Evolutionary conservation across 202 grass and related monocot genomes (phyloP), one percentile per base, ranked within the genome.

Genomic region (Zoysia matrella): DNA sequence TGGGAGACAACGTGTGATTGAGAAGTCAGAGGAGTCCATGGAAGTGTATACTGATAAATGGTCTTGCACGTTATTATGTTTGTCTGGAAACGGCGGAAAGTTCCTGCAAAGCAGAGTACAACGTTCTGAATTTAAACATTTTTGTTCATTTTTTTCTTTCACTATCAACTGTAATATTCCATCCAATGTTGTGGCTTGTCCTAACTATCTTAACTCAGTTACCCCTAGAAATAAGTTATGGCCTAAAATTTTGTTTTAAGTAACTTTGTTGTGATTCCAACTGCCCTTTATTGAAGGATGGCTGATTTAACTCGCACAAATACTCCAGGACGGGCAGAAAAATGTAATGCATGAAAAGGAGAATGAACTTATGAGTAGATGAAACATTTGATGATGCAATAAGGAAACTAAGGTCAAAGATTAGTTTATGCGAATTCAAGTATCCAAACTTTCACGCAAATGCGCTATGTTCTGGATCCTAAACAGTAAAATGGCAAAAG

Each of bases 31-130:
- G 54, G 88, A 83, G 79, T 83, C 87, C 77, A 86, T 52, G 36
- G 84, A 74, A 78, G 86, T 83, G 52, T 75, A 85, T 74, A 88
- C 87, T 69, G 87, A 91, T 39, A 86, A 81, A 71, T 78, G 82
- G 58, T 88, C 44, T 5, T 76, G 16, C 11, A 54, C 46, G 43
- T 64, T 87, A 12, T 87, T 85, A 9, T 87, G 52, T 77, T 97
- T 90, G 63, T 78, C 84, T 30, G 22, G 22, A 30, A 30, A 30
- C 22, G 22, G 22, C 54, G 78, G 60, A 36, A 87, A 71, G 54
- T 85, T 76, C 81, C 94, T 97, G 88, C 86, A 92, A 73, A 71
- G 8, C 40, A 81, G 39, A 57, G 80, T 4, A 81, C 75, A 57
- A 13, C 1, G 65, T 76, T 65, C 41, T 47, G 51, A n/a, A 56